Evolutionary conservation across 805 yeast species (phyloP).

Genomic region (Teunomyces lycoperdinae): DNA sequence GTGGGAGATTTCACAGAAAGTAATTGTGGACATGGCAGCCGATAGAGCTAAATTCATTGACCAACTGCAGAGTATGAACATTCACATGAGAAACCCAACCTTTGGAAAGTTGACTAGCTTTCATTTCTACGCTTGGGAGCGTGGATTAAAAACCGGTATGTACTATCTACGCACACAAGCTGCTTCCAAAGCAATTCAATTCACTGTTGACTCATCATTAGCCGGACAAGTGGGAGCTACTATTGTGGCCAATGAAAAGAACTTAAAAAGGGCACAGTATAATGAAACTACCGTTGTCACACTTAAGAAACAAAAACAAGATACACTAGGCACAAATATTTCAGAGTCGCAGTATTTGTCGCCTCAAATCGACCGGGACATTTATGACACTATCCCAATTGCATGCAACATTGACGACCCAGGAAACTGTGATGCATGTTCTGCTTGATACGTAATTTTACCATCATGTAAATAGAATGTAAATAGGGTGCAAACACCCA

Average conservation of each 20-base stretch:
- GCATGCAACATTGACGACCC: constrained; percentile 28
- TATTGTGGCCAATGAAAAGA: constrained; percentile 1
- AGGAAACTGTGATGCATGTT: constrained; percentile 22
- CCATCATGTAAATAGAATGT: not conserved
- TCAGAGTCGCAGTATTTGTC: constrained; percentile 8
- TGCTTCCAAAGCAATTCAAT: constrained; percentile 96
- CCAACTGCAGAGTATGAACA: constrained; percentile 47
- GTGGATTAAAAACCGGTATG: constrained; percentile 40
- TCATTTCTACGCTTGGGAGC: constrained; percentile 43
- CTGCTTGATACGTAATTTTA: constrained; percentile 13
- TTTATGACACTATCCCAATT: constrained; percentile 33
- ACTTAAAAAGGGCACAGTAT: constrained; percentile 23
- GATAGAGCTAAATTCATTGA: constrained; percentile 71
- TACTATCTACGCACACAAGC: constrained; percentile 53
- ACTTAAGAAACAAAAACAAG: constrained; percentile 5
- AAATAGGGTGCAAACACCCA: not conserved
- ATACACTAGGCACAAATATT: constrained; percentile 6
- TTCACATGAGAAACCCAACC: constrained; percentile 35
- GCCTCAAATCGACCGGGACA: constrained; percentile 19
- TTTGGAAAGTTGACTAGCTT: constrained; percentile 40
- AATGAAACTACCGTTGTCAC: constrained; percentile 7
- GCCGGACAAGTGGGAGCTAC: not conserved
- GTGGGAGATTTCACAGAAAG: constrained; percentile 92
- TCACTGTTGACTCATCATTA: constrained; percentile 48
- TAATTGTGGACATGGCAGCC: constrained; percentile 82